Evolutionary conservation across 2,329 filamentous ascomycete species (phyloP).

Genomic region (Xylaria arbuscula): DNA sequence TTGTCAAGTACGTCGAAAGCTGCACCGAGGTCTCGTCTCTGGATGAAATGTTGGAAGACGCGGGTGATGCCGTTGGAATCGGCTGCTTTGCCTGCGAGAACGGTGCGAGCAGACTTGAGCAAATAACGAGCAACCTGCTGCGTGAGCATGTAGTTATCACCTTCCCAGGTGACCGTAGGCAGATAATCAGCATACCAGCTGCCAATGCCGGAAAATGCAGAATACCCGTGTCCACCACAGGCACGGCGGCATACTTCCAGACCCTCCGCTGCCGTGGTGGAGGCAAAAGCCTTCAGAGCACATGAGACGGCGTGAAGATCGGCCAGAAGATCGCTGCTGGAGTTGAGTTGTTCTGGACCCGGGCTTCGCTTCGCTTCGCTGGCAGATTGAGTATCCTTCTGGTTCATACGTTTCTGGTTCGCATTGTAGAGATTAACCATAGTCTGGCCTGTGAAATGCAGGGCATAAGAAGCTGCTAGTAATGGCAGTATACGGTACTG

Average conservation of each 20-base stretch:
- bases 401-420: constrained; percentile 12
- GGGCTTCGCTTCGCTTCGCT: constrained; percentile 9
- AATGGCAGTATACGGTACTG: constrained; percentile 21
- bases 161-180: constrained; percentile 12
- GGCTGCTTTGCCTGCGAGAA: constrained; percentile 3
- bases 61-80: constrained; percentile 7
- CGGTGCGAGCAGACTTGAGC: constrained; percentile 11
- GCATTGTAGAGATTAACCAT: constrained; percentile 15
- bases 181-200: constrained; percentile 16
- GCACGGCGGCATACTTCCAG: constrained; percentile 14
- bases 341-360: constrained; percentile 10
- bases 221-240: constrained; percentile 16
- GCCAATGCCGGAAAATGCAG: constrained; percentile 11
- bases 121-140: constrained; percentile 16
- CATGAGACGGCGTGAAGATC: constrained; percentile 14
- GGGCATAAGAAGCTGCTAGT: constrained; percentile 13
- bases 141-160: constrained; percentile 18
- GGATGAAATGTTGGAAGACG: constrained; percentile 7
- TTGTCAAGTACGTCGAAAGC: constrained; percentile 13
- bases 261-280: constrained; percentile 10
- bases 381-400: background rate
- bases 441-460: constrained; percentile 2
- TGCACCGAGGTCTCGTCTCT: constrained; percentile 2
- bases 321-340: constrained; percentile 9
- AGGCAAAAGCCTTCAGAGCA: constrained; percentile 12